phyloP scores from a whole-genome alignment of 345 rosid genomes.

The Citrus reticulata region DNA sequence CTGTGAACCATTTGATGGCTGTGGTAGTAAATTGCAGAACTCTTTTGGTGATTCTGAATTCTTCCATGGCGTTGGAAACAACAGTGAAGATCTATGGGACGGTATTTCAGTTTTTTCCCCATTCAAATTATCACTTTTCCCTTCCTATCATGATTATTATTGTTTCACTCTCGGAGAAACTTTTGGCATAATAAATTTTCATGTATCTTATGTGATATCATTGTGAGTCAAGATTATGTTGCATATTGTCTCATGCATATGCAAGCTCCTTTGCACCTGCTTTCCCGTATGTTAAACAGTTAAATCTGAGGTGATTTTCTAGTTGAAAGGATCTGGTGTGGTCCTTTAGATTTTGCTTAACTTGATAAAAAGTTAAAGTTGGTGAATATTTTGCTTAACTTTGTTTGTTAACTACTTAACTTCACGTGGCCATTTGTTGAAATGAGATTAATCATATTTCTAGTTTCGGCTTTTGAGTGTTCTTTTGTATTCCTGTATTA shows the following conservation, averaged over 20 bases:
- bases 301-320: conserved; percentile 1
- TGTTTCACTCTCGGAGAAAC: conserved; percentile 12
- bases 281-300: conserved; percentile 8
- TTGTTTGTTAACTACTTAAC: background rate
- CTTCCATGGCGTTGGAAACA: conserved; percentile 16
- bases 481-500: background rate
- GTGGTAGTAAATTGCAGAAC: conserved; percentile 27
- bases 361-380: background rate
- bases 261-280: conserved; percentile 4
- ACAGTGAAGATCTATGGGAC: conserved; percentile 35
- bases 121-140: background rate
- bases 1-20: conserved; percentile 24
- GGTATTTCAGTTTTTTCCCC: conserved; percentile 34
- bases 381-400: background rate
- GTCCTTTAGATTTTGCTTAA: background rate
- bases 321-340: conserved; percentile 13
- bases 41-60: conserved; percentile 22
- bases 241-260: background rate
- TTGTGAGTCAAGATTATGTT: background rate
- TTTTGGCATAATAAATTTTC: conserved; percentile 9
- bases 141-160: background rate
- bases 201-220: background rate
- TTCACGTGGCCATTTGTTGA: background rate
- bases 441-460: background rate
- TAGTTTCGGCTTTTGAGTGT: background rate